Evolutionary conservation across 768 basidiomycete species (phyloP).

Genomic region (Suillus subluteus): DNA sequence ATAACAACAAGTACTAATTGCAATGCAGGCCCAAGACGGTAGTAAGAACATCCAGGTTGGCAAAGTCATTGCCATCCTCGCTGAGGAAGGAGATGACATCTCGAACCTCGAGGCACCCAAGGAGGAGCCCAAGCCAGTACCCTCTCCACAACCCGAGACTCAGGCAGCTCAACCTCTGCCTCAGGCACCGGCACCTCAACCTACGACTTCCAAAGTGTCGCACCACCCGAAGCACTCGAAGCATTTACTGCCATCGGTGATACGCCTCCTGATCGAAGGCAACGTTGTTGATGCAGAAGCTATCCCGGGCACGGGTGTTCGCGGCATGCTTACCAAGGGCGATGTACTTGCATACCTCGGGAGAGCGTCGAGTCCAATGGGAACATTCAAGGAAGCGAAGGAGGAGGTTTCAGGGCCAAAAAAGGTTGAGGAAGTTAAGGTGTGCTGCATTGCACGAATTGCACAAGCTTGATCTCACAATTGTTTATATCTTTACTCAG

Average conservation of each 20-base stretch:
- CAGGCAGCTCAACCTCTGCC: conserved; percentile 22
- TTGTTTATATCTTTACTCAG: conserved; percentile 23
- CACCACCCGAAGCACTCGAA: conserved; percentile 54
- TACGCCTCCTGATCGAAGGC: conserved; percentile 69
- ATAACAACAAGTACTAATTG: conserved; percentile 4
- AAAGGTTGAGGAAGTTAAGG: conserved; percentile 46
- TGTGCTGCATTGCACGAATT: conserved; percentile 22
- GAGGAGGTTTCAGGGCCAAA: conserved; percentile 29
- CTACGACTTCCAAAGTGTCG: conserved; percentile 37
- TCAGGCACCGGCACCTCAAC: conserved; percentile 24
- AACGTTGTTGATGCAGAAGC: conserved; percentile 58
- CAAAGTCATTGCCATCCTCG: conserved; percentile 86
- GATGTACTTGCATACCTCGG: conserved; percentile 90
- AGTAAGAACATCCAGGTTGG: conserved; percentile 87
- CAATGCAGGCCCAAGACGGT: conserved; percentile 67
- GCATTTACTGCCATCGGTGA: conserved; percentile 89
- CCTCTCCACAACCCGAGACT: conserved; percentile 28
- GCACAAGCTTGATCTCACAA: background rate
- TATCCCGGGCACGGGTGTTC: conserved; percentile 87
- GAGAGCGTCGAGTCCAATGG: conserved; percentile 75
- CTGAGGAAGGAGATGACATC: conserved; percentile 96
- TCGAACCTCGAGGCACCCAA: conserved; percentile 74
- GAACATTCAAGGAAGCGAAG: conserved; percentile 63
- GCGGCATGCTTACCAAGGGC: conserved; percentile 96
- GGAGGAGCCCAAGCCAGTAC: conserved; percentile 33